Evolutionary conservation across 768 basidiomycete genomes (phyloP).

Genomic region (Inosperma sp.): DNA sequence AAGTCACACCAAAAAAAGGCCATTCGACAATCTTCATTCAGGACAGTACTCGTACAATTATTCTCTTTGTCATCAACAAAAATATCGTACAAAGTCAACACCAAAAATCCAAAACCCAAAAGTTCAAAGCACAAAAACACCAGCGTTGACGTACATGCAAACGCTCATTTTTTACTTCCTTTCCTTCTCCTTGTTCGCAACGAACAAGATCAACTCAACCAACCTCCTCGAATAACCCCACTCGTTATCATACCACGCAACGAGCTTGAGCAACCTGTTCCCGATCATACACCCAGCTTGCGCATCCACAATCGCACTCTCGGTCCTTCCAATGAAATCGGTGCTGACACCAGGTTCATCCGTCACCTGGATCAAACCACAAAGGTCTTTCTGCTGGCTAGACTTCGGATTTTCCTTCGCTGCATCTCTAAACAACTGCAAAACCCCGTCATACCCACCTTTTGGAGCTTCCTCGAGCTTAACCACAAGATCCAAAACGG

Average conservation of each 20-base stretch:
- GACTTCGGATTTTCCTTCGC: too few species aligned
- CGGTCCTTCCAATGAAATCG: conserved; percentile 81
- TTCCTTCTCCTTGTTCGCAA: conserved; percentile 51
- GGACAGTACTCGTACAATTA: too few species aligned
- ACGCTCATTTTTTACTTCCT: conserved; percentile 7
- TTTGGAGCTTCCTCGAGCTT: too few species aligned
- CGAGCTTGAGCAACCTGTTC: conserved; percentile 86
- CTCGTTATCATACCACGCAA: conserved; percentile 94
- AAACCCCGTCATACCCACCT: too few species aligned
- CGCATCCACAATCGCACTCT: conserved; percentile 88
- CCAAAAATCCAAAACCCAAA: too few species aligned
- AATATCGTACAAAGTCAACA: too few species aligned
- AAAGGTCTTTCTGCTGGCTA: conserved; percentile 94
- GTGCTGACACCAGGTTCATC: conserved; percentile 81
- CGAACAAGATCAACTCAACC: conserved; percentile 75
- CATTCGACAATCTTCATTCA: too few species aligned
- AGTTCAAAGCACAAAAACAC: too few species aligned
- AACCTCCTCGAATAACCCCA: conserved; percentile 90
- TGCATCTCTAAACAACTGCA: too few species aligned
- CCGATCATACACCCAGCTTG: conserved; percentile 82
- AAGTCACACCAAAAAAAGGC: too few species aligned
- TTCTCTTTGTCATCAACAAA: too few species aligned
- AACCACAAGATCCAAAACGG: conserved; percentile 27
- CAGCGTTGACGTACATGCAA: too few species aligned
- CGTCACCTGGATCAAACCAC: conserved; percentile 72